These are phyloP conservation scores for Fusarium sp. DNA, from an alignment of 2,329 filamentous ascomycete genomes.

Conservation along the genomic window DNA sequence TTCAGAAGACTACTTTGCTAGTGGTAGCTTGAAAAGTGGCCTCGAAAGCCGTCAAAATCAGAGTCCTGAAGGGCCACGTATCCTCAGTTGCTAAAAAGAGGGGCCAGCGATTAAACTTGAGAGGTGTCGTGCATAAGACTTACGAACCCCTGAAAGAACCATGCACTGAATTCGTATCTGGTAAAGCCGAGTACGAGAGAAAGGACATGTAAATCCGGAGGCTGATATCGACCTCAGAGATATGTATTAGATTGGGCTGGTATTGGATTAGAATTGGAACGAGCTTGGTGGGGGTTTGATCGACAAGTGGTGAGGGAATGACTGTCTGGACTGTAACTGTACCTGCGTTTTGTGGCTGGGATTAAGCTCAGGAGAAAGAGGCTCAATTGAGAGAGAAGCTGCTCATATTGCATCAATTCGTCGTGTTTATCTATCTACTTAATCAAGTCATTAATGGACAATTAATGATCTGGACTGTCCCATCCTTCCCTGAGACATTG, in stretches of 20 bases:
- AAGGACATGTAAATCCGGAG: background rate
- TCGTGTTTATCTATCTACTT: background rate
- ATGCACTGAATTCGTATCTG: slow-evolving; percentile 1
- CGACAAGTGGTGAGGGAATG: slow-evolving; percentile 11
- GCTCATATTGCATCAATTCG: background rate
- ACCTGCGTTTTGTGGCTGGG: slow-evolving; percentile 33
- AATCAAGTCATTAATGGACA: background rate
- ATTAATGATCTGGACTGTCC: background rate
- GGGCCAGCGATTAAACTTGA: slow-evolving; percentile 2
- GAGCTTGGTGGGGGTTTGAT: slow-evolving; percentile 31
- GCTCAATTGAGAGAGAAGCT: background rate
- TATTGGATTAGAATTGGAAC: background rate
- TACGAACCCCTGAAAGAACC: background rate
- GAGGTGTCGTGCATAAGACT: slow-evolving; percentile 24
- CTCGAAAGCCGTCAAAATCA: background rate
- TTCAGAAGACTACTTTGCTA: background rate
- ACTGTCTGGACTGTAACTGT: slow-evolving; percentile 20
- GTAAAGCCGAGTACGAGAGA: slow-evolving; percentile 23
- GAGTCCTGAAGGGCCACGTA: slow-evolving; percentile 26
- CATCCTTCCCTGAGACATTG: slow-evolving; percentile 11
- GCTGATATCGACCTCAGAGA: background rate
- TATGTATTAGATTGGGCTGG: background rate
- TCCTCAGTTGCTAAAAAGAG: slow-evolving; percentile 20
- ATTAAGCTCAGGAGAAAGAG: background rate
- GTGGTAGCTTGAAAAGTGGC: slow-evolving; percentile 24